A percentile compares a stretch with the other conserved stretches of the same genome.
Conservation (phyloP, 306 rosid genomes). For the Purshia tridentata region DNA sequence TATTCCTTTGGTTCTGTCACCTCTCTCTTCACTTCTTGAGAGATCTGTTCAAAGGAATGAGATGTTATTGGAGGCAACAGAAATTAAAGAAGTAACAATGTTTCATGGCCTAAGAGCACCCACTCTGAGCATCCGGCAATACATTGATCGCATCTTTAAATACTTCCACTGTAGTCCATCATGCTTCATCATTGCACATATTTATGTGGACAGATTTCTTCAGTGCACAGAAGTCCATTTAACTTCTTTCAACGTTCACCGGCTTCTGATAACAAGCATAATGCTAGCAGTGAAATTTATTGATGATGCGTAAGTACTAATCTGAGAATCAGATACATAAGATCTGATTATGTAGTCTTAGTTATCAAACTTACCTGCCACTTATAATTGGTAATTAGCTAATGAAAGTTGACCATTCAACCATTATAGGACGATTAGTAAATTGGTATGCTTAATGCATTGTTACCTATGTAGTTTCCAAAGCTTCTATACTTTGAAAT, state of each 20-base stretch:
- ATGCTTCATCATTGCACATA: conserved; percentile 75
- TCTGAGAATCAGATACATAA: conserved; percentile 6
- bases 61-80: conserved; percentile 46
- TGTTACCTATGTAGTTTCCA: neutral
- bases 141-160: conserved; percentile 84
- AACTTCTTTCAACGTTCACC: conserved; percentile 85
- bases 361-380: neutral
- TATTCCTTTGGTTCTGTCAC: conserved; percentile 83
- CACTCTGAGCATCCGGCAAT: conserved; percentile 61
- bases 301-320: conserved; percentile 79
- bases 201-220: conserved; percentile 76
- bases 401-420: neutral
- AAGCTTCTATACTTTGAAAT: neutral
- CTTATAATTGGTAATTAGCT: neutral
- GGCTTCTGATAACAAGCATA: conserved; percentile 82
- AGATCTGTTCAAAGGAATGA: conserved; percentile 71
- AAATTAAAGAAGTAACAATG: conserved; percentile 53
- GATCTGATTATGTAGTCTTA: neutral
- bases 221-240: conserved; percentile 52
- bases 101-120: conserved; percentile 91
- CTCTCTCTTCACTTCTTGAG: conserved; percentile 76
- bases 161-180: conserved; percentile 94
- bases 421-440: neutral
- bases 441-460: neutral
- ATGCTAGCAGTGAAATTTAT: conserved; percentile 93